Evolutionary conservation across 2,329 filamentous ascomycete species (phyloP).

Genomic region (Mycosphaerella sp.): DNA sequence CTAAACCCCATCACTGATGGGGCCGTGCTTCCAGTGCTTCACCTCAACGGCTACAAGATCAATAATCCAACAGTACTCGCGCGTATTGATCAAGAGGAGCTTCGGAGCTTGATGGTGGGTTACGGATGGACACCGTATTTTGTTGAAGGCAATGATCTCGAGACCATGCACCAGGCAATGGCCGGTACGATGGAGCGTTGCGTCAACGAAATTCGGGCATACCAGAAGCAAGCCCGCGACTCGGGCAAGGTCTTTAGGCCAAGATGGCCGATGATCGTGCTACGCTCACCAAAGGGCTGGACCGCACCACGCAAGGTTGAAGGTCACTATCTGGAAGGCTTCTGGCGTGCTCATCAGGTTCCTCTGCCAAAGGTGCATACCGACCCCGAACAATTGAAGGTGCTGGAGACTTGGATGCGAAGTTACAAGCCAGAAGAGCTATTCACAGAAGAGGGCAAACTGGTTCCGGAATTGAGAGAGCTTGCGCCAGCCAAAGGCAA

Average conservation of each 20-base stretch:
- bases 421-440: conserved; percentile 67
- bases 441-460: conserved; percentile 58
- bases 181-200: conserved; percentile 67
- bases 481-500: conserved; percentile 59
- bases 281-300: conserved; percentile 75
- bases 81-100: conserved; percentile 66
- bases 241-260: conserved; percentile 64
- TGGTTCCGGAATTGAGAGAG: conserved; percentile 56
- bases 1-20: conserved; percentile 72
- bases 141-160: conserved; percentile 66
- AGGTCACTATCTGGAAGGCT: conserved; percentile 65
- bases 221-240: conserved; percentile 65
- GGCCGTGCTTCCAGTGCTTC: conserved; percentile 68
- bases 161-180: conserved; percentile 77
- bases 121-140: conserved; percentile 78
- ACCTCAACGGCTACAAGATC: conserved; percentile 81
- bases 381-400: conserved; percentile 57
- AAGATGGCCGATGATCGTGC: conserved; percentile 71
- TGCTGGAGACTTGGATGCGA: conserved; percentile 70
- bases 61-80: conserved; percentile 71
- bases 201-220: conserved; percentile 60
- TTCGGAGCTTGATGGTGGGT: conserved; percentile 61
- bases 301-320: conserved; percentile 66
- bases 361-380: conserved; percentile 63
- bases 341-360: conserved; percentile 72